Conservation (phyloP, 371 early-diverging fungal species). For the Cokeromyces recurvatus region DNA sequence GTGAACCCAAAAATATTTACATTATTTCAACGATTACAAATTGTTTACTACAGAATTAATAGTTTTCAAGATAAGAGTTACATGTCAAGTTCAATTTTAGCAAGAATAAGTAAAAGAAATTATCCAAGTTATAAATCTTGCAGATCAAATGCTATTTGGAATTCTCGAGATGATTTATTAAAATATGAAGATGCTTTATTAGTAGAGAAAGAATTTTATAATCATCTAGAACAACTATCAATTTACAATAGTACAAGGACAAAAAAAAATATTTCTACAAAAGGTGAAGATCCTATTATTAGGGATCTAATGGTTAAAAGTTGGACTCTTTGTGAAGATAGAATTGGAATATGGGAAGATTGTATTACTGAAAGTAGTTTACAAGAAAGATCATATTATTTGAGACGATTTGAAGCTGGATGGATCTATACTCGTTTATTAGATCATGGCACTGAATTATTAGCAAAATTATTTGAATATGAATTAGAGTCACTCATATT, state of each 20-base stretch:
- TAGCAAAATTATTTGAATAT: conserved; percentile 58
- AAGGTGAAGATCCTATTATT: no score
- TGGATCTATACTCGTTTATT: conserved; percentile 62
- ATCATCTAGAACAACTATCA: conserved; percentile 18
- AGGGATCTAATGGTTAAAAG: no score
- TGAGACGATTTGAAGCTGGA: conserved; percentile 56
- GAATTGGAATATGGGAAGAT: conserved; percentile 41
- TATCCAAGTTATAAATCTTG: conserved; percentile 52
- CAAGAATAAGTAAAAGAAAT: conserved; percentile 48
- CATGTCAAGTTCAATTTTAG: conserved; percentile 52
- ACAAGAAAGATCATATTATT: conserved; percentile 28
- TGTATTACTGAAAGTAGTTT: conserved; percentile 15
- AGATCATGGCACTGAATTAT: conserved; percentile 47
- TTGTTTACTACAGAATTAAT: conserved; percentile 46
- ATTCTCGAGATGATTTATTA: conserved; percentile 44
- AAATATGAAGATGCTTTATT: conserved; percentile 52
- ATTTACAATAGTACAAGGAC: conserved; percentile 7
- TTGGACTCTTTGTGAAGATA: conserved; percentile 35
- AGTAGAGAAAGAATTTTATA: conserved; percentile 28
- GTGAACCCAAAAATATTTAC: conserved; percentile 20
- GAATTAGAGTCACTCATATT: conserved; percentile 53
- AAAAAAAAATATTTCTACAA: no score
- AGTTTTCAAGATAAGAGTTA: conserved; percentile 23
- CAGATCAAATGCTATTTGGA: conserved; percentile 52
- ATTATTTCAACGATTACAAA: conserved; percentile 46